Evolutionary conservation across 768 basidiomycete species (phyloP), one percentile per base, ranked within the genome.

Genomic region (Cyclocybe aegerita): DNA sequence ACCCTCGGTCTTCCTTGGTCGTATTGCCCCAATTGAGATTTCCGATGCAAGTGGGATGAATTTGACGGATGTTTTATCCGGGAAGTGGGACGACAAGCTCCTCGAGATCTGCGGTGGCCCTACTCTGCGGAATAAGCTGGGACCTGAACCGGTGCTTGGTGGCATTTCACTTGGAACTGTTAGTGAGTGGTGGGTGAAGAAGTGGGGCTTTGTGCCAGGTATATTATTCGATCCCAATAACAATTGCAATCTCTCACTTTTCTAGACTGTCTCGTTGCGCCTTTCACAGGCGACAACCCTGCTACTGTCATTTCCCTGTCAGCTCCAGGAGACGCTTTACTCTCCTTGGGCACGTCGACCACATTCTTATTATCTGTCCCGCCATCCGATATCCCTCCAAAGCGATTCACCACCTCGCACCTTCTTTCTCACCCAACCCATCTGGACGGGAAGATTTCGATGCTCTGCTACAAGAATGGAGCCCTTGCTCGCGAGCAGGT

Each of bases 401-500:
- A 80, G 64, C 72, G 88, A 53, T 80, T 87, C 63, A 89, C 83
- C 3, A 85, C 84, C 7, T 90, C 86, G 4, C 89, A 88, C 67
- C 76, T 87, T 14, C 80, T 88, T 50, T 77, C 86, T 1, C 84
- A 88, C 62, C 90, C 87, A 2, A 85, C 83, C 0, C 72, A 75
- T 14, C 62, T 69, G 3, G 71, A 77, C 34, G 82, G 79, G 1
- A 84, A 88, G 60, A 92, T 94, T 62, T 88, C 85, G 31, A 96
- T 96, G 92, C 79, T 95, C 8, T 93, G 91, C 66, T 93, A 93
- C 73, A 94, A 93, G 68, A 90, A 93, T 58, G 90, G 90, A 15
- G 87, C 89, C 0, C 77, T 93, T 7, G 86, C 89, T 1, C 81
- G 93, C 39, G 87, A 93, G 62, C 78, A 85, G 55, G 76, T 94